Evolutionary conservation across 1,139 yeast species (phyloP).

Genomic region (Candida mesenterica): DNA sequence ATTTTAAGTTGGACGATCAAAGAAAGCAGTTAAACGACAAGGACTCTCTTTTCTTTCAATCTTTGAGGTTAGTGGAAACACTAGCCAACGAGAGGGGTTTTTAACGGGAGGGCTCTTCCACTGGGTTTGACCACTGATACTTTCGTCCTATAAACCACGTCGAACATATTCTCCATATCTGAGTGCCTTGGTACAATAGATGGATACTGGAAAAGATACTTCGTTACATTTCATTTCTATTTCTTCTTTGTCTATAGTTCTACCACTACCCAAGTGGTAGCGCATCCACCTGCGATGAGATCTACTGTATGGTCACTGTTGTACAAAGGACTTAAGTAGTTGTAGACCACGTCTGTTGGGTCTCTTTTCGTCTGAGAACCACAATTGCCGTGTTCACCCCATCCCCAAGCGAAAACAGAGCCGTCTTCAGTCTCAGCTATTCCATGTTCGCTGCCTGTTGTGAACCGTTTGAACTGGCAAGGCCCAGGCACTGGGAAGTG

Average conservation of each 20-base stretch:
- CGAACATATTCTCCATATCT: conserved; percentile 81
- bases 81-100: conserved; percentile 3
- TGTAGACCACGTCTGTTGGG: conserved; percentile 34
- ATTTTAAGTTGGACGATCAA: conserved; percentile 12
- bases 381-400: conserved; percentile 99
- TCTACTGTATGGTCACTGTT: conserved; percentile 21
- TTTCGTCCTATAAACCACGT: conserved; percentile 64
- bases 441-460: conserved; percentile 89
- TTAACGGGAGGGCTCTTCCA: conserved; percentile 4
- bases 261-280: conserved; percentile 41
- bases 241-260: conserved; percentile 5
- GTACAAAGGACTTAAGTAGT: conserved; percentile 39
- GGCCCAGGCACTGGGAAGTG: conserved; percentile 28
- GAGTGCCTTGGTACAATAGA: conserved; percentile 53
- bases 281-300: conserved; percentile 42
- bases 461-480: conserved; percentile 19
- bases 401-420: conserved; percentile 78
- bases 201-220: conserved; percentile 77
- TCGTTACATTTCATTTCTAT: conserved; percentile 53
- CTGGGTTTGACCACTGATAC: conserved; percentile 46
- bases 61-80: not conserved
- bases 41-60: conserved; percentile 7
- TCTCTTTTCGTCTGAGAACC: conserved; percentile 40
- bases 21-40: conserved; percentile 15
- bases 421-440: conserved; percentile 34